phyloP scores from a whole-genome alignment of 2,329 filamentous ascomycete species.

The Ophiosphaerella herpotricha region DNA sequence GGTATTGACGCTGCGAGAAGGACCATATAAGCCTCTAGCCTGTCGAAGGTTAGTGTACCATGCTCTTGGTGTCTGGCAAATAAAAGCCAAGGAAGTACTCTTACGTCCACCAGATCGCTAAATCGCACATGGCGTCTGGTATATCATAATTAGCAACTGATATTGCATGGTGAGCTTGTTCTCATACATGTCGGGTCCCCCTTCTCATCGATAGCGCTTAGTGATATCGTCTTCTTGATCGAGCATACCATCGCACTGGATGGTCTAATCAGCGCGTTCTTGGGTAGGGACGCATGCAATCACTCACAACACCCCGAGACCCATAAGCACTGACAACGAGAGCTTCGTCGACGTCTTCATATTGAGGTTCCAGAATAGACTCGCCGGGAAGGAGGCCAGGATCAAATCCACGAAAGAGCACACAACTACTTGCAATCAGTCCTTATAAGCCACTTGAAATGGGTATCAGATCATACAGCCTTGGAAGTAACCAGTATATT shows the following conservation, averaged over 20 bases:
- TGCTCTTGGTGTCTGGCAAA: background rate
- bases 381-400: conserved; percentile 1
- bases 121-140: conserved; percentile 2
- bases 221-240: background rate
- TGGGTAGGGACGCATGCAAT: background rate
- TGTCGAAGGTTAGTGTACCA: background rate
- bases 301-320: conserved; percentile 3
- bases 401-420: background rate
- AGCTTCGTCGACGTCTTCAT: background rate
- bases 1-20: conserved; percentile 2
- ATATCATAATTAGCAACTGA: background rate
- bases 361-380: conserved; percentile 3
- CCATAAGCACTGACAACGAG: conserved; percentile 1
- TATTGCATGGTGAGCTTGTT: background rate
- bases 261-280: background rate
- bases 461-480: background rate
- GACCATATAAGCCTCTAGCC: conserved; percentile 1
- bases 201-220: conserved; percentile 2
- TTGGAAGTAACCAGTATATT: background rate
- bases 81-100: background rate
- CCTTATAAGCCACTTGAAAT: no score
- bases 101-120: conserved; percentile 2
- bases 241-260: conserved; percentile 2
- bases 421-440: no score
- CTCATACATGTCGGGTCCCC: conserved; percentile 1